A percentile compares a stretch with the other conserved stretches of the same genome.
These are phyloP conservation scores for Ophiostoma pallidulum DNA, from an alignment of 2,329 filamentous ascomycete genomes.

Conservation along the genomic window DNA sequence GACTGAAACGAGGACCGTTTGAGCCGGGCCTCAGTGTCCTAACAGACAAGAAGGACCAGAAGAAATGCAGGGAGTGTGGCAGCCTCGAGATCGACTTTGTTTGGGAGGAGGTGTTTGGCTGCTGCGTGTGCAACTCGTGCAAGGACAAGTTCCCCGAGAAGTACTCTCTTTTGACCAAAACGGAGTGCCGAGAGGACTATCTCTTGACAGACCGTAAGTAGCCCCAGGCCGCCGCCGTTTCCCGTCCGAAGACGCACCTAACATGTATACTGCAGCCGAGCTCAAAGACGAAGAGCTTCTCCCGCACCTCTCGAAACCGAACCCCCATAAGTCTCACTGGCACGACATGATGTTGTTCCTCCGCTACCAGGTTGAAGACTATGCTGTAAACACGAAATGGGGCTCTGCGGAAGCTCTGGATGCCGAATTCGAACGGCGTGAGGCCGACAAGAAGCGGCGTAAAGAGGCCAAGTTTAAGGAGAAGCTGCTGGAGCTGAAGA, in stretches of 20 bases:
- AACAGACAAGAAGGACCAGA: conserved; percentile 51
- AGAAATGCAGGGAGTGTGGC: conserved; percentile 74
- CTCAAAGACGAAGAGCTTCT: conserved; percentile 80
- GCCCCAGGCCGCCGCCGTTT: background rate
- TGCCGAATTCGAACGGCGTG: conserved; percentile 73
- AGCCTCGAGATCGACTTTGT: conserved; percentile 87
- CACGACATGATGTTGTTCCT: conserved; percentile 98
- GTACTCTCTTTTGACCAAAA: conserved; percentile 93
- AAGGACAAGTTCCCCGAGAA: conserved; percentile 88
- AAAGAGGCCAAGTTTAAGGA: conserved; percentile 89
- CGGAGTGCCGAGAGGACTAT: conserved; percentile 91
- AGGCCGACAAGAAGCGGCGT: conserved; percentile 68
- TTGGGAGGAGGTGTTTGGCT: conserved; percentile 77
- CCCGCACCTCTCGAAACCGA: conserved; percentile 79
- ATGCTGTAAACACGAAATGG: conserved; percentile 86
- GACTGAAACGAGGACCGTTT: conserved; percentile 70
- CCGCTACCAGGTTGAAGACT: conserved; percentile 87
- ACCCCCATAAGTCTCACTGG: conserved; percentile 93
- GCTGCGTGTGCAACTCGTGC: conserved; percentile 68
- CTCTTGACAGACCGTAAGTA: conserved; percentile 77
- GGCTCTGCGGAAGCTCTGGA: conserved; percentile 78
- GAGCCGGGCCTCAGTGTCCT: conserved; percentile 80
- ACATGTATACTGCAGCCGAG: no score
- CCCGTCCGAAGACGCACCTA: no score
- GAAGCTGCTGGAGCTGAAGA: conserved; percentile 84